A percentile compares a stretch with the other conserved stretches of the same genome.
phyloP scores from a whole-genome alignment of 768 basidiomycete genomes.

The Amyloporia xantha region DNA sequence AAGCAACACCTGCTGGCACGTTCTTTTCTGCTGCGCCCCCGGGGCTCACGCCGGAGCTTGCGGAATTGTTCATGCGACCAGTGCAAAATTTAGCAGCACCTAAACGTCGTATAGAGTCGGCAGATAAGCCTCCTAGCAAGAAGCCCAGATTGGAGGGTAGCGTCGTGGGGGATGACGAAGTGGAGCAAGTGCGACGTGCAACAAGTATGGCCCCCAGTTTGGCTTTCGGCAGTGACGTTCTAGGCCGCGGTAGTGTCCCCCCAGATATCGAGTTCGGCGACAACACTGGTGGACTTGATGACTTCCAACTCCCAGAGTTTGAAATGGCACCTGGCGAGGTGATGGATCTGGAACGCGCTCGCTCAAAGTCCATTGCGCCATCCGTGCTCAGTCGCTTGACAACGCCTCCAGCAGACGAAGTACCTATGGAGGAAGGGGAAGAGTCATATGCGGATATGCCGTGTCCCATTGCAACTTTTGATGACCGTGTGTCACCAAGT shows the following conservation, averaged over 20 bases:
- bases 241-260: constrained; percentile 49
- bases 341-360: constrained; percentile 19
- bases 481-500: constrained; percentile 44
- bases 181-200: constrained; percentile 69
- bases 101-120: constrained; percentile 56
- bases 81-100: constrained; percentile 38
- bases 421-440: constrained; percentile 49
- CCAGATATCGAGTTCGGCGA: constrained; percentile 58
- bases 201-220: constrained; percentile 57
- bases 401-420: constrained; percentile 55
- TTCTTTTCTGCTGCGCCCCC: constrained; percentile 84
- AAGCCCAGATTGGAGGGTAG: constrained; percentile 51
- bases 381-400: constrained; percentile 57
- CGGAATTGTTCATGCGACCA: constrained; percentile 80
- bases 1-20: constrained; percentile 59
- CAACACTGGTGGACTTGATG: constrained; percentile 48
- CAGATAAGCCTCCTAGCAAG: constrained; percentile 46
- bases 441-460: constrained; percentile 60
- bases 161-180: constrained; percentile 40
- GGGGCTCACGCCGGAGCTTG: constrained; percentile 75
- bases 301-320: constrained; percentile 62
- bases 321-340: constrained; percentile 32
- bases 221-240: constrained; percentile 47
- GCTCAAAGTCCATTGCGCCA: constrained; percentile 41
- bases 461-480: constrained; percentile 81